phyloP scores from a whole-genome alignment of 371 early-diverging fungal species.

The Mortierella sp. region DNA sequence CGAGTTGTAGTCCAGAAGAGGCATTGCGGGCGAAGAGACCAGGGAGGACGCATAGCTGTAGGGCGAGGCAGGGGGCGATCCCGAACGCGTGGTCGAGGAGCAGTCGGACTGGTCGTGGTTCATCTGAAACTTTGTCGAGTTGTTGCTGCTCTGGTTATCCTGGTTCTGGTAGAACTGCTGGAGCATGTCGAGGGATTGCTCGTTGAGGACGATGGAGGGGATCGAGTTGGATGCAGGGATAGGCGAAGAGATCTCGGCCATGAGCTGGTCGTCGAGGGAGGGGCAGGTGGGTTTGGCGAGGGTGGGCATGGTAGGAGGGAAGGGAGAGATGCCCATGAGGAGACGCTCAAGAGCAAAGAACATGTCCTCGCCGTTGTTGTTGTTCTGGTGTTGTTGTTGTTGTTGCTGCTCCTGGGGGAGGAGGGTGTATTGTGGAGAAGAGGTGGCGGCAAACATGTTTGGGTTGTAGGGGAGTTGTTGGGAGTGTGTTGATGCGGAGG shows the following conservation, averaged over 20 bases:
- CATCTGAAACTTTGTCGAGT: neutral
- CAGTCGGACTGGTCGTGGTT: conserved; percentile 30
- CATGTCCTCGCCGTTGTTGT: conserved; percentile 36
- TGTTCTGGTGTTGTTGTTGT: conserved; percentile 26
- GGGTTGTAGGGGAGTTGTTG: conserved; percentile 50
- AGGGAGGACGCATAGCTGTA: conserved; percentile 43
- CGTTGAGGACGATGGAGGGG: conserved; percentile 56
- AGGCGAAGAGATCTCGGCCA: conserved; percentile 39
- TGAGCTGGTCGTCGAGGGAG: conserved; percentile 48
- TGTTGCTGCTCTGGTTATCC: conserved; percentile 16
- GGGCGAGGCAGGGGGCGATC: conserved; percentile 40
- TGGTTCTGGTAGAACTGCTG: conserved; percentile 48
- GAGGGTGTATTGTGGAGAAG: conserved; percentile 29
- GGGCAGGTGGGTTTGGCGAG: conserved; percentile 58
- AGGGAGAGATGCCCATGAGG: conserved; percentile 55
- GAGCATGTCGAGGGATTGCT: conserved; percentile 51
- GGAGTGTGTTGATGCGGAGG: no score
- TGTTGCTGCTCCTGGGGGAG: conserved; percentile 17
- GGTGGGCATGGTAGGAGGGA: conserved; percentile 54
- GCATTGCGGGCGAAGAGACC: conserved; percentile 41
- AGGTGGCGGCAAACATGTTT: conserved; percentile 44
- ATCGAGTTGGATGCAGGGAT: conserved; percentile 21
- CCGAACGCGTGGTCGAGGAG: conserved; percentile 41
- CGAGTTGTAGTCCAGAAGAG: conserved; percentile 22
- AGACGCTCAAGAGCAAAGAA: conserved; percentile 51